Conservation (phyloP, 345 rosid genomes). For the Arabis alpina region DNA sequence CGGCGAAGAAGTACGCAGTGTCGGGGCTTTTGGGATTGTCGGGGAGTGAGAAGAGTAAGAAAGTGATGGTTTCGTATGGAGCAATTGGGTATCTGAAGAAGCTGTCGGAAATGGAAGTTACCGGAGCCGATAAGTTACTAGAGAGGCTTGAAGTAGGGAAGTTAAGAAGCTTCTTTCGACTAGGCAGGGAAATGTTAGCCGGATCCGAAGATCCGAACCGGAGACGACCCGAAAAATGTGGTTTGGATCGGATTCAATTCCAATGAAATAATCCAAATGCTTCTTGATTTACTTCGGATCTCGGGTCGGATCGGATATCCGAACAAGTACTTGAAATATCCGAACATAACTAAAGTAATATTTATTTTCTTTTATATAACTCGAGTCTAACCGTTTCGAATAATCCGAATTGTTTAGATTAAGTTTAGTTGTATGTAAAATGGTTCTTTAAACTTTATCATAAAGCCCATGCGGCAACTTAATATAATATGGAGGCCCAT, state of each 20-base stretch:
- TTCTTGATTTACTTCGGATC: no score
- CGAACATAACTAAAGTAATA: no score
- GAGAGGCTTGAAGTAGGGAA: constrained; percentile 81
- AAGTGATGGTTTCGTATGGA: constrained; percentile 87
- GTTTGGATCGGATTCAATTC: no score
- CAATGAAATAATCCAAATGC: no score
- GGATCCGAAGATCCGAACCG: no score
- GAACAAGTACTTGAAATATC: no score
- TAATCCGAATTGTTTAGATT: neutral
- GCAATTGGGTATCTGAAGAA: constrained; percentile 94
- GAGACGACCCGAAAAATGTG: no score
- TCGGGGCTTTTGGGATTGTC: constrained; percentile 66
- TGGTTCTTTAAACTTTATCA: neutral
- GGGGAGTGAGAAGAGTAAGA: constrained; percentile 82
- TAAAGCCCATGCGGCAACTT: neutral
- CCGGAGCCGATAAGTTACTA: constrained; percentile 79
- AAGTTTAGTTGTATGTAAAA: neutral
- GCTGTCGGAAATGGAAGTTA: constrained; percentile 85
- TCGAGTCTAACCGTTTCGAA: no score
- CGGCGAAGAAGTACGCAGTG: constrained; percentile 87
- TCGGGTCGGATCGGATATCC: no score
- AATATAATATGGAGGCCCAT: neutral
- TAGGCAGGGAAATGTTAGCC: neutral
- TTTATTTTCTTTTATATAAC: no score
- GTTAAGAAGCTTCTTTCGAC: constrained; percentile 62